Evolutionary conservation across 352 stramenopile species (phyloP).

Genomic region (Globisporangium apiculatum): DNA sequence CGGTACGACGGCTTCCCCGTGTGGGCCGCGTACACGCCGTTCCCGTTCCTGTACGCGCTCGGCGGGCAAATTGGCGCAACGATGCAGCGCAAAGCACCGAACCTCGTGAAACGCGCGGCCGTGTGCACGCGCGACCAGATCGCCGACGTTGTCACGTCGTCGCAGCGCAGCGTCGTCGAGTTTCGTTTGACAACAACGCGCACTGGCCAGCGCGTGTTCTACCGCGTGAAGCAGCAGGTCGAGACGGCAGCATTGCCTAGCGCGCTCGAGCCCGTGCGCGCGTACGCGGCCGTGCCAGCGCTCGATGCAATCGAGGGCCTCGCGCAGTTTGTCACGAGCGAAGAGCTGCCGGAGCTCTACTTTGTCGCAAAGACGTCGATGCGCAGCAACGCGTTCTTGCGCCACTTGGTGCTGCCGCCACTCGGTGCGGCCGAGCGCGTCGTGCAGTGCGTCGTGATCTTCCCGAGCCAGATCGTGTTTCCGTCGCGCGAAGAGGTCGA

Average conservation of each 20-base stretch:
- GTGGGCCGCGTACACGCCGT: conserved; percentile 62
- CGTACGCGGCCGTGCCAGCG: conserved; percentile 50
- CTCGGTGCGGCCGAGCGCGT: conserved; percentile 59
- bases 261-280: conserved; percentile 43
- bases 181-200: conserved; percentile 53
- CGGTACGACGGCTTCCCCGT: conserved; percentile 40
- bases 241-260: conserved; percentile 40
- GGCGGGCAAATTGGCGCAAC: conserved; percentile 56
- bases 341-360: conserved; percentile 79
- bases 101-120: conserved; percentile 63
- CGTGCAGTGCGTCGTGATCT: conserved; percentile 68
- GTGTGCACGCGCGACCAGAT: conserved; percentile 63
- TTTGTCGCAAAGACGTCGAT: conserved; percentile 83
- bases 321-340: conserved; percentile 73
- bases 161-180: conserved; percentile 46
- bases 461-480: conserved; percentile 72
- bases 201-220: conserved; percentile 58
- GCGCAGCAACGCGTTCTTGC: conserved; percentile 52
- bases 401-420: conserved; percentile 59
- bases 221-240: conserved; percentile 50
- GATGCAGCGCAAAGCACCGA: conserved; percentile 69
- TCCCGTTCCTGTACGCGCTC: conserved; percentile 70
- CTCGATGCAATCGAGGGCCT: conserved; percentile 63
- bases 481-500: conserved; percentile 75
- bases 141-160: conserved; percentile 41